phyloP scores from a whole-genome alignment of 1,139 yeast species.

The Lodderomyces oxycetoniae region DNA sequence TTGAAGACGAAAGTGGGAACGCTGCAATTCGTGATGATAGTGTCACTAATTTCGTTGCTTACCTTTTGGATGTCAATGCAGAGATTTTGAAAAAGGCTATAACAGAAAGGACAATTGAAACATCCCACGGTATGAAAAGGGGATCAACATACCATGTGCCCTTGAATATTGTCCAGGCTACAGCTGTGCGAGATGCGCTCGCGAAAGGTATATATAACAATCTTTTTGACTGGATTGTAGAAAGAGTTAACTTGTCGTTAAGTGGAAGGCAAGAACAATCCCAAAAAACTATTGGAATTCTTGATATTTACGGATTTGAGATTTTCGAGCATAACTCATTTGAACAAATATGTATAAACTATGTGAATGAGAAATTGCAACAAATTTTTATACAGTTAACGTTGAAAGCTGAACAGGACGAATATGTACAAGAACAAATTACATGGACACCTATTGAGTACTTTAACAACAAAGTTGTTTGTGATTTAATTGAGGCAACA shows the following conservation, averaged over 20 bases:
- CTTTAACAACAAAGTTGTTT: conserved; percentile 93
- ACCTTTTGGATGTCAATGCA: conserved; percentile 76
- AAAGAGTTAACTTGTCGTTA: conserved; percentile 74
- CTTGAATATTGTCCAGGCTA: conserved; percentile 84
- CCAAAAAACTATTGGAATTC: conserved; percentile 75
- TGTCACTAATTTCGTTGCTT: conserved; percentile 92
- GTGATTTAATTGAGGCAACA: conserved; percentile 91
- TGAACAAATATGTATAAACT: conserved; percentile 95
- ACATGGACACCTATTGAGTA: conserved; percentile 97
- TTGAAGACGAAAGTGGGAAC: conserved; percentile 83
- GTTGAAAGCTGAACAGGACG: conserved; percentile 94
- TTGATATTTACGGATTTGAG: conserved; percentile 98
- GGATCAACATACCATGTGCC: conserved; percentile 96
- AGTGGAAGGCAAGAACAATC: conserved; percentile 38
- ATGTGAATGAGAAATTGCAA: conserved; percentile 94
- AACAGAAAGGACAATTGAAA: conserved; percentile 80
- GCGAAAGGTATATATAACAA: conserved; percentile 94
- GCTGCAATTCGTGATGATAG: conserved; percentile 76
- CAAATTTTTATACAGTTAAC: conserved; percentile 96
- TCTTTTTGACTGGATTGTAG: conserved; percentile 97
- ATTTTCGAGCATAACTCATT: conserved; percentile 95
- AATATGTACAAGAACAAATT: conserved; percentile 90
- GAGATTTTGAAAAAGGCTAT: conserved; percentile 63
- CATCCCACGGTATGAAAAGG: conserved; percentile 80
- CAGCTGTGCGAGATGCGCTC: conserved; percentile 89